Base-by-base conservation (phyloP, 192 early-diverging fungal species). In the Coemansia sp. region DNA sequence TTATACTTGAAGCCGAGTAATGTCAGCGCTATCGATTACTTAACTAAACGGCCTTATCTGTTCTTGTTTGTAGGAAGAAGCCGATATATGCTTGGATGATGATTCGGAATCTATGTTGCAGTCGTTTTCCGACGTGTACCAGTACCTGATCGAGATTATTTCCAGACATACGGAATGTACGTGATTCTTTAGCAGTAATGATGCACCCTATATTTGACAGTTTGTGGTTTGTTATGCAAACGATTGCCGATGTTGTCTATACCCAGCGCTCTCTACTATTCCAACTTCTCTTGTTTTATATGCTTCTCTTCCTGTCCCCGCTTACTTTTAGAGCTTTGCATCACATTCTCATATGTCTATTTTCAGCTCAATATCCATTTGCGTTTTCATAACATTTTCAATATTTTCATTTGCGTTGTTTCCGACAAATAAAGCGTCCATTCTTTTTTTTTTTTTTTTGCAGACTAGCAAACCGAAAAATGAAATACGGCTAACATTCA, bases 121-220 rank as follows among this genome's bases (percentile, higher is more conserved):
- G 42, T 73, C 74, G 43, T 81, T 81, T 73, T 64, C 70, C 9
- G 61, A 41, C 50, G 57, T 75, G 6, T 81, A 81, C 50, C 79
- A 81, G 50, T 75, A 70, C 29, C 64, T 81, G 66, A 64, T 75
- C 8, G 73, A 75, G 53, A 56, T 81, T 2, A 75, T 81, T 25
- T 73, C 79, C 2, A 81, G 45, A 54, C 79, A 81, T 45, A 46
- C 69, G 41, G 78, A 81, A 70, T 69, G 78, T 81, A 81, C 62
- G 78, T 81, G 54, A 62, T 61, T 35, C 11, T 35, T 14, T 15
- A 34, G 54, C 22, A 50, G 11, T 50, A 11, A 20, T 50, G 48
- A 20, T 50, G 22, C 48, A 5, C 19, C 43, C 10, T 0, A 46
- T n/a, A 46, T 50, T 50, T 20, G 48, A 5, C 22, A 50, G 8